These are phyloP conservation scores for Saraca asoca DNA, from an alignment of 331 rosid genomes.

Conservation along the genomic window DNA sequence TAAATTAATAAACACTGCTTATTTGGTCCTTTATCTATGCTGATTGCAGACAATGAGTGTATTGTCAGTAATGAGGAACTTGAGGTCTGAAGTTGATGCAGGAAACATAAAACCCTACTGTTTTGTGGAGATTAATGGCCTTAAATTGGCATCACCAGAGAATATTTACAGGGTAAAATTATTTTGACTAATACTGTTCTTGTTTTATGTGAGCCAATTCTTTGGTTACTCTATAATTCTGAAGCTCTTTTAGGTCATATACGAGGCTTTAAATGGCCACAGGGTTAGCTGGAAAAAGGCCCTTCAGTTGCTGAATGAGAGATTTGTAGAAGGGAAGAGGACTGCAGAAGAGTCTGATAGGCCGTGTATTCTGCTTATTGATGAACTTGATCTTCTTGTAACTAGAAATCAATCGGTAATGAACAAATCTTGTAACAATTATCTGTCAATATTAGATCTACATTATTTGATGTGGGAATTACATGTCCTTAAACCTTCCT, in stretches of 20 bases:
- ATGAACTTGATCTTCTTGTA: constrained; percentile 95
- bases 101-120: constrained; percentile 71
- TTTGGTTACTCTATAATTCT: constrained; percentile 16
- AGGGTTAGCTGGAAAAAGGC: constrained; percentile 95
- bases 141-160: constrained; percentile 89
- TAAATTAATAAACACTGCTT: constrained; percentile 16
- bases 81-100: constrained; percentile 84
- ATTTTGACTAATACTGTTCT: constrained; percentile 9
- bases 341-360: constrained; percentile 61
- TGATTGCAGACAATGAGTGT: constrained; percentile 90
- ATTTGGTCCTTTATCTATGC: constrained; percentile 19
- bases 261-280: constrained; percentile 86
- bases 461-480: constrained; percentile 19
- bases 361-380: constrained; percentile 93
- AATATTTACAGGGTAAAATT: constrained; percentile 74
- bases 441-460: constrained; percentile 11
- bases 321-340: constrained; percentile 75
- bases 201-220: constrained; percentile 19
- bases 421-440: constrained; percentile 28
- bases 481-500: constrained; percentile 1
- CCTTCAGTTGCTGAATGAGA: constrained; percentile 73
- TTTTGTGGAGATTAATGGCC: constrained; percentile 94
- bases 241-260: constrained; percentile 66
- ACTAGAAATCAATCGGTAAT: constrained; percentile 97
- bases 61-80: constrained; percentile 73